Base-by-base conservation (phyloP, 2,329 filamentous ascomycete species). In the Nemania serpens region DNA sequence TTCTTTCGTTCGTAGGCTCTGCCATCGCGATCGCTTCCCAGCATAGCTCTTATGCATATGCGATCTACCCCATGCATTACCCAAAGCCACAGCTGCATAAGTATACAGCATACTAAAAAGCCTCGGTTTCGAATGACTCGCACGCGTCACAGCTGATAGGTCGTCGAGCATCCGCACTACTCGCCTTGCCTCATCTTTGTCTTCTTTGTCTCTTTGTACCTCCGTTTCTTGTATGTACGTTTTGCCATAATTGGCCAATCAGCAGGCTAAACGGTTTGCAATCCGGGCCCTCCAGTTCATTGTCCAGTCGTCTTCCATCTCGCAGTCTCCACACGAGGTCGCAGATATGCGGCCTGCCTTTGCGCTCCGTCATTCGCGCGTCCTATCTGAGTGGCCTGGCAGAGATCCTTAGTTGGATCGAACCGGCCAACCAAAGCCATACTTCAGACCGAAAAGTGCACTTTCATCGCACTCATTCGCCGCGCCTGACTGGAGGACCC, bases 101-200 rank as follows among this genome's bases (percentile, higher is more conserved):
- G 15, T 29, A 29, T 29, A 29, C 25, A 20, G 10, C 34, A 37
- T 11, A n/a, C 39, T 9, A 18, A 64, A 67, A 68, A 66, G 66
- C 64, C 59, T 56, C 61, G 47, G 65, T 63, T 59, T 63, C 56
- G 58, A 55, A 65, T 58, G 60, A 63, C 65, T 61, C 51, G 60
- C 53, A 59, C 55, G 39, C 47, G 56, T 13, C 25, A 51, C 51
- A 62, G 62, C 72, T 69, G 72, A 75, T 75, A 78, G 78, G 75
- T 65, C 69, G 55, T 69, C 66, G 67, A 60, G 66, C 63, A 41
- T 47, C 62, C 61, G 56, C 50, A 55, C 58, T 57, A 59, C 53
- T 70, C 69, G 70, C 70, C 70, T 66, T 69, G 59, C 64, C 25
- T 29, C n/a, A 7, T 29, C 25, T 7, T 29, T 29, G 25, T 29